Percentiles rank a stretch among this genome's conserved stretches.
Conservation (phyloP, 1,284 basidiomycete species). For the Kalmanozyma brasiliensis region DNA sequence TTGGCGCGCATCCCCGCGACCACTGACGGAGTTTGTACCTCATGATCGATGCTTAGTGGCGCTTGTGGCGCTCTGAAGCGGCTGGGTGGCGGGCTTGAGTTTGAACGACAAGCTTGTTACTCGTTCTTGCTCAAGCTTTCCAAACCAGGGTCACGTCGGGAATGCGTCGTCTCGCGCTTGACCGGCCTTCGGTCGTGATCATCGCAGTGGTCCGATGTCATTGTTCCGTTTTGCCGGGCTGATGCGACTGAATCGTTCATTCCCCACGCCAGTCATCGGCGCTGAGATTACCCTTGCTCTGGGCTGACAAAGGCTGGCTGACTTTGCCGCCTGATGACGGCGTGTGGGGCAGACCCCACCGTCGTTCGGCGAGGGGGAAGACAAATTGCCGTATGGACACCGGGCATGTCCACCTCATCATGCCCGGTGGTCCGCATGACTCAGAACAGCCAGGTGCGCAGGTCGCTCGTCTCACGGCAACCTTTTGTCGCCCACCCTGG, state of each 20-base stretch:
- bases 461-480: conserved; percentile 1
- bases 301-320: conserved; percentile 9
- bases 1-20: too few relatives aligned
- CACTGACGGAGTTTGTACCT: too few relatives aligned
- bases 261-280: background rate
- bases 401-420: conserved; percentile 24
- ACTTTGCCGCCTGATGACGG: too few relatives aligned
- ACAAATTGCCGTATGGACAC: background rate
- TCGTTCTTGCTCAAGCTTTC: conserved; percentile 10
- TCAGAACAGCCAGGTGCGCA: too few relatives aligned
- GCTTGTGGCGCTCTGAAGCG: too few relatives aligned
- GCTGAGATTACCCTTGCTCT: conserved; percentile 4
- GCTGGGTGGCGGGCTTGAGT: too few relatives aligned
- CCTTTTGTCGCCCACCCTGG: conserved; percentile 6
- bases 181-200: conserved; percentile 1
- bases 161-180: conserved; percentile 19
- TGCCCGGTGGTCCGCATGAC: background rate
- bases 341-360: too few relatives aligned
- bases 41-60: too few relatives aligned
- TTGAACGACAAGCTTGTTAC: too few relatives aligned
- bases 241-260: background rate
- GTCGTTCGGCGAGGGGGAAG: background rate
- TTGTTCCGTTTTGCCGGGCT: conserved; percentile 6
- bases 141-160: conserved; percentile 15
- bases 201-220: background rate